Conservation (phyloP, 306 rosid species). For the Styphnolobium japonicum region DNA sequence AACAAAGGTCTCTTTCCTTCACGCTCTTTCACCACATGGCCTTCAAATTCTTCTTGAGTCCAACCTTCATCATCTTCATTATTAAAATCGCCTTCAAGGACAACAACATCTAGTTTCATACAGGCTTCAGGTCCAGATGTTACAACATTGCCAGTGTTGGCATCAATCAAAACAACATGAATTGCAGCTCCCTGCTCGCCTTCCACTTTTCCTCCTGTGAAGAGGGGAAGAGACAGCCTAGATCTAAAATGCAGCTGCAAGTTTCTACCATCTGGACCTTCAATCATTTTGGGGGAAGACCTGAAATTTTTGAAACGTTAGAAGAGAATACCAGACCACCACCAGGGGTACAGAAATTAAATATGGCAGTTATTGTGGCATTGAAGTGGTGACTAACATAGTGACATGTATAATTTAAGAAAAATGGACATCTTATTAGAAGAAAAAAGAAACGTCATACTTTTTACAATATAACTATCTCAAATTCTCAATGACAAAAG, state of each 20-base stretch:
- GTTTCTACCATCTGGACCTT: conserved; percentile 90
- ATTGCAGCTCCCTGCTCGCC: conserved; percentile 99
- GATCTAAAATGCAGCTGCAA: conserved; percentile 82
- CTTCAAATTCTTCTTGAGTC: conserved; percentile 88
- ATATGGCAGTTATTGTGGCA: neutral
- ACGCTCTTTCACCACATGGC: conserved; percentile 95
- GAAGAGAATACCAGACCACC: conserved; percentile 22
- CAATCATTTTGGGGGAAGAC: conserved; percentile 94
- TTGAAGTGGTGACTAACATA: neutral
- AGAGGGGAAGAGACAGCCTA: conserved; percentile 88
- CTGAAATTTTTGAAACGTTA: conserved; percentile 47
- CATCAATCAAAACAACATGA: conserved; percentile 84
- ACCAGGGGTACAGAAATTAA: neutral
- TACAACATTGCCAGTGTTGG: conserved; percentile 48
- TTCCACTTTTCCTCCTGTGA: conserved; percentile 99
- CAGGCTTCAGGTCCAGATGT: conserved; percentile 79
- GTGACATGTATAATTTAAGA: neutral
- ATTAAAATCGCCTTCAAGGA: conserved; percentile 98
- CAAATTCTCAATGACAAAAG: neutral
- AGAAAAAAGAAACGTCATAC: neutral
- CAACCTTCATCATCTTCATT: conserved; percentile 93
- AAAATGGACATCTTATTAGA: neutral
- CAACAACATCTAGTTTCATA: conserved; percentile 82
- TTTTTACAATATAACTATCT: neutral
- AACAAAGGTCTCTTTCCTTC: conserved; percentile 96